Base-by-base conservation (phyloP, 345 rosid species). In the Anacardium occidentale region DNA sequence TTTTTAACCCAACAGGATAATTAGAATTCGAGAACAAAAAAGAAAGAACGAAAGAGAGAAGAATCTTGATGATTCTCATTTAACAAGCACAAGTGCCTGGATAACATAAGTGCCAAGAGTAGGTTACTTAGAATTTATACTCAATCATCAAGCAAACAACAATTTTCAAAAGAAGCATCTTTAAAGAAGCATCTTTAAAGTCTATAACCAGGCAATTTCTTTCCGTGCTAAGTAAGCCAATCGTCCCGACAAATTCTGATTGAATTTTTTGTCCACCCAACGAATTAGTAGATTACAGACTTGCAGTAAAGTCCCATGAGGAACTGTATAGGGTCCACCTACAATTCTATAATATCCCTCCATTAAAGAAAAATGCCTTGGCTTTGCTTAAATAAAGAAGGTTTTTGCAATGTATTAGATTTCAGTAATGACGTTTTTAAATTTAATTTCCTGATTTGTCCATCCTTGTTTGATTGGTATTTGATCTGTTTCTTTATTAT, bases 61-160 rank as follows among this genome's bases (percentile, higher is more conserved):
- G 74, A 70, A 60, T 70, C 65, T 47, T 65, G 59, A 50, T 4
- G 5, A 34, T 34, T 34, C 40, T 34, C 40, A 2, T n/a, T 66
- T 29, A 48, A 47, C 24, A 48, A 48, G n/a, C n/a, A 26, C 24
- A 48, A 48, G n/a, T 13, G n/a, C 13, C 54, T 55, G 52, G 57
- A 56, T 55, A 45, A 26, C 22, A 24, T 5, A 22, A 25, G 40
- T 42, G 64, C 52, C 53, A 1, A 24, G 72, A 18, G 44, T 24
- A 57, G 45, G 44, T 17, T 24, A 18, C 24, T 37, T 52, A 64
- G 74, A 66, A 64, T 37, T 63, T 64, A 25, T 70, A 50, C 61
- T 65, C 22, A 25, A 70, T 50, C 32, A 29, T 29, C 3, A 29
- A 29, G 32, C 32, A 29, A 29, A 29, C 32, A 29, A 29, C 21